Base-by-base conservation (phyloP, 345 rosid genomes). In the Gossypium bickii region DNA sequence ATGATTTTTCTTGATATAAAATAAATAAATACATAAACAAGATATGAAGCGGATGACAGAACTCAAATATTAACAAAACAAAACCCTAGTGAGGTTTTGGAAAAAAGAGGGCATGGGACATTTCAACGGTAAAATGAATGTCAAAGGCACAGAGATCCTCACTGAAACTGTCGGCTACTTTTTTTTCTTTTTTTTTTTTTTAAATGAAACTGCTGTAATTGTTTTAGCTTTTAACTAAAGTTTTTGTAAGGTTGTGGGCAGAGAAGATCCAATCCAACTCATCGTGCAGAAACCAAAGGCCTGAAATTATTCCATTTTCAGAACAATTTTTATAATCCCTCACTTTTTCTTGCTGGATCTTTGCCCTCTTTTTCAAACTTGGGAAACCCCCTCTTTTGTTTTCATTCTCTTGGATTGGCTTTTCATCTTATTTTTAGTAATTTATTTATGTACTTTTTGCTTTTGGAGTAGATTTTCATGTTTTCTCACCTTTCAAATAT, bases 201-300 rank as follows among this genome's bases (percentile, higher is more conserved):
- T 12, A 58, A 68, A 69, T 47, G n/a, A 62, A 27, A 5, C 38
- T n/a, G 12, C 55, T n/a, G 27, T 3, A 57, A 49, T 67, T 22
- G 2, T 15, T n/a, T 13, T 47, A 51, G 17, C 38, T 72, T 29
- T 76, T 74, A 67, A 75, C 12, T 2, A 29, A 70, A 66, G 80
- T 34, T 73, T 80, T 80, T 80, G 86, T 63, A 63, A 27, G 64
- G 15, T 67, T 55, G 74, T 7, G 76, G 10, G 57, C 12, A 24
- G 25, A 66, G 78, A 70, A 78, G 68, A 62, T 68, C 69, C 12
- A 70, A 59, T 62, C 70, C 34, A 13, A 8, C 24, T n/a, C 1
- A 29, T 29, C 12, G 73, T 70, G 22, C 61, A 70, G 47, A 27
- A 51, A 17, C 60, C 73, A 29, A 69, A 53, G 73, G 27, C 10